These are phyloP conservation scores for Laguncularia racemosa DNA, from an alignment of 345 rosid species.

Conservation along the genomic window DNA sequence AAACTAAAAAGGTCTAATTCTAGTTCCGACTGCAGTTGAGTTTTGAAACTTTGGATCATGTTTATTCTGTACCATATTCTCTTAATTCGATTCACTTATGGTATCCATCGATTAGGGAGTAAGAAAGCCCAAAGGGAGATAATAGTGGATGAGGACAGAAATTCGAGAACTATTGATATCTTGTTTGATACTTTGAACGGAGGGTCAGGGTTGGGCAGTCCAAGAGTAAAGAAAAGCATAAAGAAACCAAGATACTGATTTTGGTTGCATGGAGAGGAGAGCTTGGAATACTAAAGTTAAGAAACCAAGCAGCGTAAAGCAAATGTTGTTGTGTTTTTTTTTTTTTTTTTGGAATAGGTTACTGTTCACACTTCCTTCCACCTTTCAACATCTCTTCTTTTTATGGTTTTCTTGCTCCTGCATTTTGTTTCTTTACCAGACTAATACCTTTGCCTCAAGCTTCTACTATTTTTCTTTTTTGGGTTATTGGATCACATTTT, in stretches of 20 bases:
- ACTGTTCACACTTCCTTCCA: slow-evolving; percentile 2
- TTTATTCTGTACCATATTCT: too few species aligned
- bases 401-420: slow-evolving; percentile 13
- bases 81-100: too few species aligned
- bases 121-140: too few species aligned
- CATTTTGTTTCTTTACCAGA: not conserved
- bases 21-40: too few species aligned
- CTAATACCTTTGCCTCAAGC: not conserved
- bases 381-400: slow-evolving; percentile 9
- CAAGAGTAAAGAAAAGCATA: slow-evolving; percentile 20
- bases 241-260: slow-evolving; percentile 23
- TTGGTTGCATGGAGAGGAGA: slow-evolving; percentile 22
- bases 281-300: slow-evolving; percentile 29
- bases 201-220: not conserved
- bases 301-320: slow-evolving; percentile 7
- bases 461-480: not conserved
- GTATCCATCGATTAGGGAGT: too few species aligned
- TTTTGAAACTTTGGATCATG: too few species aligned
- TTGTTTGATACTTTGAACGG: not conserved
- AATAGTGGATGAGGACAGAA: too few species aligned
- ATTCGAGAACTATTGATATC: too few species aligned
- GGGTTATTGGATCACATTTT: not conserved
- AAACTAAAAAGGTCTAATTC: too few species aligned
- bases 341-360: slow-evolving; percentile 2
- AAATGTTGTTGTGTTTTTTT: slow-evolving; percentile 1